A percentile compares a stretch with the other conserved stretches of the same genome.
These are phyloP conservation scores for Yamadazyma phyllophila DNA, from an alignment of 805 yeast genomes.

Conservation along the genomic window DNA sequence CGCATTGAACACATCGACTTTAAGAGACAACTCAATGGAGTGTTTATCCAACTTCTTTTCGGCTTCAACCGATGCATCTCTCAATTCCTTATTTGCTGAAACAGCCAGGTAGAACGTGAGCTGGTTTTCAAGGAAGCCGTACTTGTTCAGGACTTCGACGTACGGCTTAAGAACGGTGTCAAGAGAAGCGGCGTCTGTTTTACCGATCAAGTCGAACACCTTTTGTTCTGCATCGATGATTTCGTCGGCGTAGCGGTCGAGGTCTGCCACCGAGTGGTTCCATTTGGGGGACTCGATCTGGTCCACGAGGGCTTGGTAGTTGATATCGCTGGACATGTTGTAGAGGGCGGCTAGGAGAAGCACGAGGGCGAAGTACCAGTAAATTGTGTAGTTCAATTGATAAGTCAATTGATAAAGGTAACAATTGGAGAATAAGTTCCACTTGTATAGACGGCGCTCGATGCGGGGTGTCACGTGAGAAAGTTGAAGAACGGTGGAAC, in stretches of 20 bases:
- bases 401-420: background rate
- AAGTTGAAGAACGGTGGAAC: no score
- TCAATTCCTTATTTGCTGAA: constrained; percentile 56
- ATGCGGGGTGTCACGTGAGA: background rate
- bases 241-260: constrained; percentile 41
- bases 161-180: constrained; percentile 55
- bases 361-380: background rate
- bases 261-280: constrained; percentile 55
- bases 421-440: no score
- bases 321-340: background rate
- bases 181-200: constrained; percentile 47
- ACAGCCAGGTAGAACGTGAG: constrained; percentile 73
- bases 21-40: constrained; percentile 60
- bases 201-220: constrained; percentile 55
- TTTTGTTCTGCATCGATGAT: constrained; percentile 42
- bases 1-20: constrained; percentile 53
- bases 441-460: background rate
- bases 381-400: no score
- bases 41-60: constrained; percentile 56
- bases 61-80: constrained; percentile 69
- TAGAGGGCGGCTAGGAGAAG: background rate
- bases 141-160: constrained; percentile 50
- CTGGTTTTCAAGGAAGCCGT: constrained; percentile 45
- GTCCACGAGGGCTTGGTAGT: constrained; percentile 4
- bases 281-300: constrained; percentile 44